Percentiles rank a stretch among this genome's conserved stretches.
These are phyloP conservation scores for Ophiocordyceps camponoti-saundersi DNA, from an alignment of 2,329 filamentous ascomycete genomes.

Conservation along the genomic window DNA sequence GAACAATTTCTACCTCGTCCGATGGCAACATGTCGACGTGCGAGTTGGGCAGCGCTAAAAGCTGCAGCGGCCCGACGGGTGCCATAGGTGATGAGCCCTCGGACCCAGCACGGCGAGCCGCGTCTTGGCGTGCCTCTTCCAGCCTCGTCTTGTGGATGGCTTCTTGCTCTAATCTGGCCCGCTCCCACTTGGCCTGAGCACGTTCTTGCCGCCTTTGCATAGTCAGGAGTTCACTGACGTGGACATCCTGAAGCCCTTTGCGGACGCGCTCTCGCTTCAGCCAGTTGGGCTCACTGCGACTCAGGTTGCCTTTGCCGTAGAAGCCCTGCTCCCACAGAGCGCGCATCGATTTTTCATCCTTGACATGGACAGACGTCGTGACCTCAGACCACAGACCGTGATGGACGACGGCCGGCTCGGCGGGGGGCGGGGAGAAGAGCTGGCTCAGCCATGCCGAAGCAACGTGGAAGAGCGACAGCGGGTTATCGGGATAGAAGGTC, in stretches of 20 bases:
- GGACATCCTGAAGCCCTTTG: slow-evolving; percentile 41
- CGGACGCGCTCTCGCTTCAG: slow-evolving; percentile 64
- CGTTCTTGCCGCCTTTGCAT: slow-evolving; percentile 62
- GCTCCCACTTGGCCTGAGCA: slow-evolving; percentile 72
- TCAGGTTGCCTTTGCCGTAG: slow-evolving; percentile 86
- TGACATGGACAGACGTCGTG: slow-evolving; percentile 72
- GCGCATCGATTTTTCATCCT: slow-evolving; percentile 55
- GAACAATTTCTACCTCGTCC: background rate
- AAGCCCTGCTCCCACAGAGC: slow-evolving; percentile 94
- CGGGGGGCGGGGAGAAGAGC: slow-evolving; percentile 46
- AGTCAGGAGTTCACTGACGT: slow-evolving; percentile 73
- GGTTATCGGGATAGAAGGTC: slow-evolving; percentile 79
- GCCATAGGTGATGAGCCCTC: background rate
- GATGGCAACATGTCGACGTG: background rate
- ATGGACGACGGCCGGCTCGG: slow-evolving; percentile 48
- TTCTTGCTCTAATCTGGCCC: slow-evolving; percentile 75
- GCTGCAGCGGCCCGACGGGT: background rate
- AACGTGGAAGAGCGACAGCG: slow-evolving; percentile 70
- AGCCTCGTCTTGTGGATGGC: slow-evolving; percentile 54
- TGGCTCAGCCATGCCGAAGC: slow-evolving; percentile 63
- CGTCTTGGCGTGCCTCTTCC: slow-evolving; percentile 22
- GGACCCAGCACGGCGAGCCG: slow-evolving; percentile 5
- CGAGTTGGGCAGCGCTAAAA: slow-evolving; percentile 2
- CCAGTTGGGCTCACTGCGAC: slow-evolving; percentile 92
- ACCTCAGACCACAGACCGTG: slow-evolving; percentile 64